Evolutionary conservation across 768 basidiomycete species (phyloP).

Genomic region (Phylloporus arenicola): DNA sequence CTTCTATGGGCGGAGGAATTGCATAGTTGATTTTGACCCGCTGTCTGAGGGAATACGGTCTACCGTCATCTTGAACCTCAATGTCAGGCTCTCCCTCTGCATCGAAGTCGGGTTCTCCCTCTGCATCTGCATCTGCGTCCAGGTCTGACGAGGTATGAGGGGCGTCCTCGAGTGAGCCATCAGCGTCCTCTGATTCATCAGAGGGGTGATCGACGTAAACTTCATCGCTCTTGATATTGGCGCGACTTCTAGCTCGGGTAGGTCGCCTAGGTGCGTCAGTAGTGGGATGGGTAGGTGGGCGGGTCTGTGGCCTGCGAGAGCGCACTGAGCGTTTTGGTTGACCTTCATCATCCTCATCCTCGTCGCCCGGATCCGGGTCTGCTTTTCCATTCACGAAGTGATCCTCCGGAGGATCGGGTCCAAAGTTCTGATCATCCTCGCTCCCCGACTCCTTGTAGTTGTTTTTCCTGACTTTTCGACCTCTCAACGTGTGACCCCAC

Average conservation of each 20-base stretch:
- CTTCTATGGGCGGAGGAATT: slow-evolving; percentile 77
- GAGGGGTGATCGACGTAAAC: slow-evolving; percentile 48
- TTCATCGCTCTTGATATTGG: slow-evolving; percentile 42
- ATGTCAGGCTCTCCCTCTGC: slow-evolving; percentile 35
- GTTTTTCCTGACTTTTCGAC: slow-evolving; percentile 37
- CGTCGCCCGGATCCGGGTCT: slow-evolving; percentile 22
- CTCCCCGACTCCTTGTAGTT: slow-evolving; percentile 43
- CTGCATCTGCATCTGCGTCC: slow-evolving; percentile 33
- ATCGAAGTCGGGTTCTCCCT: slow-evolving; percentile 37
- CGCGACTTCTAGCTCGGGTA: slow-evolving; percentile 24
- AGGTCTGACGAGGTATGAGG: slow-evolving; percentile 38
- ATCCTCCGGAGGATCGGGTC: slow-evolving; percentile 4
- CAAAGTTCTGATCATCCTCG: slow-evolving; percentile 35
- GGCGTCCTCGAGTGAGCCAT: slow-evolving; percentile 55
- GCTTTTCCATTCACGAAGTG: slow-evolving; percentile 18
- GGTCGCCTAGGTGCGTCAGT: slow-evolving; percentile 6
- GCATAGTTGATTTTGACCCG: slow-evolving; percentile 69
- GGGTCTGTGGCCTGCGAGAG: slow-evolving; percentile 13
- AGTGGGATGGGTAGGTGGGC: slow-evolving; percentile 14
- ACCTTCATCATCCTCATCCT: slow-evolving; percentile 28
- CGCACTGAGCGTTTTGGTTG: slow-evolving; percentile 17
- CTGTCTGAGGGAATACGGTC: slow-evolving; percentile 57
- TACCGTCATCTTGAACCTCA: slow-evolving; percentile 37
- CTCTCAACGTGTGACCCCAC: slow-evolving; percentile 31
- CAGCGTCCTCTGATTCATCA: slow-evolving; percentile 47